phyloP scores from a whole-genome alignment of 805 yeast species.

The Kodamaea laetipori region DNA sequence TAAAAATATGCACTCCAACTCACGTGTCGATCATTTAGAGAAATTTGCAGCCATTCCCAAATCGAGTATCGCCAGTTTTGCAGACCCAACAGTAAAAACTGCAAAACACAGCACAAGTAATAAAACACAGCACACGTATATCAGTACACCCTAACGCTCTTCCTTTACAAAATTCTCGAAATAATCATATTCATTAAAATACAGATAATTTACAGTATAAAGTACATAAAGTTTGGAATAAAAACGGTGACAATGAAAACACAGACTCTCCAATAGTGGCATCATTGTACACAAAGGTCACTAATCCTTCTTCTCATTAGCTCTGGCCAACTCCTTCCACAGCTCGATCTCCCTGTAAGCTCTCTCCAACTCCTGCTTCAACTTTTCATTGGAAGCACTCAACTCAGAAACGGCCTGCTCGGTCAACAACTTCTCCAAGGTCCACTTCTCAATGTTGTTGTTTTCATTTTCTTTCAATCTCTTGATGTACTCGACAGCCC shows the following conservation, averaged over 20 bases:
- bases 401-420: constrained; percentile 91
- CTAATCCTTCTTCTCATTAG: constrained; percentile 19
- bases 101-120: too few relatives aligned
- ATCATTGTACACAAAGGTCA: too few relatives aligned
- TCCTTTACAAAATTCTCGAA: not conserved
- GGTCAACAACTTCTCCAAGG: constrained; percentile 85
- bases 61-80: too few relatives aligned
- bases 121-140: too few relatives aligned
- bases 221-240: constrained; percentile 5
- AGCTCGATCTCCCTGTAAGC: constrained; percentile 91
- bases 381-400: constrained; percentile 80
- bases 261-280: too few relatives aligned
- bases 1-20: too few relatives aligned
- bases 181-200: constrained; percentile 4
- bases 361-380: constrained; percentile 83
- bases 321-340: constrained; percentile 55
- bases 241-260: not conserved
- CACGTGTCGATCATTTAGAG: too few relatives aligned
- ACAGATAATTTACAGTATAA: constrained; percentile 9
- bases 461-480: constrained; percentile 88
- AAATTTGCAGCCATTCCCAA: too few relatives aligned
- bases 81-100: too few relatives aligned
- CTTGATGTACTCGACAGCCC: constrained; percentile 89
- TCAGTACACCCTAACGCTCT: too few relatives aligned
- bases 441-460: constrained; percentile 90